Base-by-base conservation (phyloP, 169 alveolate species). In the Babesia divergens region DNA sequence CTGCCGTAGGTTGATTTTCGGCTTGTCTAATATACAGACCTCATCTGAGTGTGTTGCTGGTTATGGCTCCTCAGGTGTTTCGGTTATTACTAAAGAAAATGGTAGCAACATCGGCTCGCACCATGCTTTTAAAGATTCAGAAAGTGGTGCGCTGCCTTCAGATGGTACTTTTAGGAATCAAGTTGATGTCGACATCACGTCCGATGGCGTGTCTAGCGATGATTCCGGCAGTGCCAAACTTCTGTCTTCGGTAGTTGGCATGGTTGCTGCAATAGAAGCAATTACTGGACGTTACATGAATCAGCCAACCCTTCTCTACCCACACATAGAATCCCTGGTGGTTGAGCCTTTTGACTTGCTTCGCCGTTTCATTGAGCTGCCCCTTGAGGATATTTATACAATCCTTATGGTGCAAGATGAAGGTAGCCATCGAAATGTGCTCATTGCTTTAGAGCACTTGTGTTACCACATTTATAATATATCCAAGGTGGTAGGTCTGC, bases 391-490 rank as follows among this genome's bases (percentile, higher is more conserved):
- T 20, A 44, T 46, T 50, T 5, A 35, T 18, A 50, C 6, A 5
- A 38, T 74, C 20, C 5, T 62, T 26, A 22, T 37, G 16, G 2
- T 49, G 22, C 60, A 47, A 3, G 26, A 34, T 1, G 32, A 11
- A 6, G 38, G 20, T 35, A 16, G 14, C 29, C 24, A 46, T 26
- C 20, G 59, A 9, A 28, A 13, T n/a, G 24, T 77, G n/a, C 55
- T 62, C 20, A 29, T 74, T 11, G 60, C 53, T 1, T 24, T 74
- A 28, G 84, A 74, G 47, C 47, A 50, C 31, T 13, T 74, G 16
- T 74, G 77, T 35, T 74, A 49, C 55, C 70, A 74, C 47, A 56
- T 74, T n/a, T 74, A 74, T 65, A 60, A 59, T 24, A 64, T 74
- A 2, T 24, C 79, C 22, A 74, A 74, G 32, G 62, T 55, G 9